These are phyloP conservation scores for Phytophthora litchii DNA, from an alignment of 352 stramenopile species.

Conservation along the genomic window DNA sequence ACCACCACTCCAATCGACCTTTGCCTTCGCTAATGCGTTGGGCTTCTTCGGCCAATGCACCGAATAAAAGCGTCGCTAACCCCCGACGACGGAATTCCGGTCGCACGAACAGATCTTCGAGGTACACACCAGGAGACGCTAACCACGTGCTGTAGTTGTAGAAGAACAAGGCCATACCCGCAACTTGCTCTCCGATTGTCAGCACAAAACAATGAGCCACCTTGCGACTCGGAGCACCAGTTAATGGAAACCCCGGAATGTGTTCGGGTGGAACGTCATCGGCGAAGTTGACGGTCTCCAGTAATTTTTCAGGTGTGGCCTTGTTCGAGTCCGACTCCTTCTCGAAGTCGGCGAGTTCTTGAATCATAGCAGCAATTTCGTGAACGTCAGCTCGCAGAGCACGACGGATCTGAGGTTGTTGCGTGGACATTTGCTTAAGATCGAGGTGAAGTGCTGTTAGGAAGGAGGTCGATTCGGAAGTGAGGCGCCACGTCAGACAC, in stretches of 20 bases:
- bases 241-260: constrained; percentile 22
- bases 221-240: constrained; percentile 27
- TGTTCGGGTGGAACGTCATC: constrained; percentile 18
- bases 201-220: constrained; percentile 36
- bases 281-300: constrained; percentile 37
- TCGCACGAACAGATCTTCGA: constrained; percentile 32
- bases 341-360: constrained; percentile 38
- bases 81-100: constrained; percentile 27
- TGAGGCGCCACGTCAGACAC: constrained; percentile 25
- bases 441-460: neutral
- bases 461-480: constrained; percentile 9
- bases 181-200: constrained; percentile 27
- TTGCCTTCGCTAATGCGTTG: constrained; percentile 30
- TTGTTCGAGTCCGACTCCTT: constrained; percentile 33
- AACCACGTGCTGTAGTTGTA: constrained; percentile 43
- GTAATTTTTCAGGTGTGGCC: constrained; percentile 27
- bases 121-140: constrained; percentile 28
- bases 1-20: constrained; percentile 31
- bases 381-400: constrained; percentile 23
- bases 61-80: constrained; percentile 32
- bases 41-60: constrained; percentile 25
- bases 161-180: constrained; percentile 35
- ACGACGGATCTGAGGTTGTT: constrained; percentile 30
- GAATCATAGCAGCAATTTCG: constrained; percentile 33
- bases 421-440: constrained; percentile 14